Percentiles rank a stretch among this genome's conserved stretches.
phyloP scores from a whole-genome alignment of 176 grass and related monocot species.

The Miscanthus lutarioriparius region DNA sequence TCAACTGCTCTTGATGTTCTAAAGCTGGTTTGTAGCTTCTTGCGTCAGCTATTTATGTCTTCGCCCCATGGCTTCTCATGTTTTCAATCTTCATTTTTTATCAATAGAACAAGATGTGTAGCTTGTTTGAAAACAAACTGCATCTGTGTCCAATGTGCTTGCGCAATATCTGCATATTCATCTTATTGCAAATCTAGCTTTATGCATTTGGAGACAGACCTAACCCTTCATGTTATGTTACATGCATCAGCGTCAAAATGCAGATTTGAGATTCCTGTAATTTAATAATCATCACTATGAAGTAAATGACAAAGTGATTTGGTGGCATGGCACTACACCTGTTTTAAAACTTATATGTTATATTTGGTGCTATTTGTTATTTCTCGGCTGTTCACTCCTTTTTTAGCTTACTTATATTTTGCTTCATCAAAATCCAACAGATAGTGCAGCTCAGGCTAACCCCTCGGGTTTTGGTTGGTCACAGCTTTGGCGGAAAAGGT shows the following conservation, averaged over 20 bases:
- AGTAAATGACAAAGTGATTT: not conserved
- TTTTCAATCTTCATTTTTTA: conserved; percentile 3
- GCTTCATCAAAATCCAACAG: conserved; percentile 50
- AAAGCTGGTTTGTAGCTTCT: conserved; percentile 74
- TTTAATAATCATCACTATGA: not conserved
- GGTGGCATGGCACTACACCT: not conserved
- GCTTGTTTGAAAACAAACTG: conserved; percentile 3
- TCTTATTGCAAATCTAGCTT: not conserved
- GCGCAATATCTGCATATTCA: not conserved
- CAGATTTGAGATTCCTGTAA: conserved; percentile 17
- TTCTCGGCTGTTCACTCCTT: conserved; percentile 3
- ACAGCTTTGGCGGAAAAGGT: conserved; percentile 99
- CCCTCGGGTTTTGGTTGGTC: conserved; percentile 91
- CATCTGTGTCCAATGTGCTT: not conserved
- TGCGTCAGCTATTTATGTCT: conserved; percentile 8
- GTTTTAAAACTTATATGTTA: not conserved
- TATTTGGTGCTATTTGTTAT: not conserved
- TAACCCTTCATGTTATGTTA: not conserved
- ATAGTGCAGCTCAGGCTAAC: conserved; percentile 79
- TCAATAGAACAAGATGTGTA: not conserved
- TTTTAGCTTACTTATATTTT: conserved; percentile 25
- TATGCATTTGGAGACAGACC: not conserved
- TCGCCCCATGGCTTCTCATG: conserved; percentile 13
- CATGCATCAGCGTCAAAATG: not conserved
- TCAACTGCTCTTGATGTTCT: conserved; percentile 90